Percentiles rank a stretch among this genome's conserved stretches.
Conservation (phyloP, 2,329 filamentous ascomycete genomes). For the Claviceps sp. region DNA sequence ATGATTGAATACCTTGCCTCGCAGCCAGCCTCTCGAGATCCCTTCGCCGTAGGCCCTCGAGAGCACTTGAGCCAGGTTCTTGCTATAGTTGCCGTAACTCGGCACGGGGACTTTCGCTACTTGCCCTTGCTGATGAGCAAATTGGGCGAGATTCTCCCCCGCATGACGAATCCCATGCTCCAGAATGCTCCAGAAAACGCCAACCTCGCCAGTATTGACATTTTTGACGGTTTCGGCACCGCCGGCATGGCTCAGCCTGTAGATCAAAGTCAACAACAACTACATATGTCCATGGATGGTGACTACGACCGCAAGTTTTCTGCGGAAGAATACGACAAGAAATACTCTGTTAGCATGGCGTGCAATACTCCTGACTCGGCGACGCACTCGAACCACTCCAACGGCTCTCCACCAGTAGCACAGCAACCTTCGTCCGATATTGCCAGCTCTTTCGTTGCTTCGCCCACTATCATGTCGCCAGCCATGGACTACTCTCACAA, state of each 20-base stretch:
- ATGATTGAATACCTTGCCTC: constrained; percentile 61
- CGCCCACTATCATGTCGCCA: constrained; percentile 40
- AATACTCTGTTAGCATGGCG: constrained; percentile 23
- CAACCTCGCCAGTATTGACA: constrained; percentile 41
- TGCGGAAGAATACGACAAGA: constrained; percentile 29
- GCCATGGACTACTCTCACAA: constrained; percentile 33
- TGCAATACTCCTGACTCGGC: constrained; percentile 21
- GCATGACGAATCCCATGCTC: constrained; percentile 45
- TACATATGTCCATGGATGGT: constrained; percentile 30
- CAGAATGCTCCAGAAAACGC: constrained; percentile 43
- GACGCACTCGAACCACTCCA: constrained; percentile 17
- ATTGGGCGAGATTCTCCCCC: constrained; percentile 57
- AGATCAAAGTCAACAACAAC: constrained; percentile 11
- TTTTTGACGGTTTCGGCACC: constrained; percentile 54
- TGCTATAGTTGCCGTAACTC: constrained; percentile 53
- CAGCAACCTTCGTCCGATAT: constrained; percentile 22
- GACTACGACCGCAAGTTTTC: constrained; percentile 35
- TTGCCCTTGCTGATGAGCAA: constrained; percentile 65
- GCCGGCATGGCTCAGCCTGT: constrained; percentile 45
- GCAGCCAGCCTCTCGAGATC: constrained; percentile 44
- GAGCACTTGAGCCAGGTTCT: constrained; percentile 62
- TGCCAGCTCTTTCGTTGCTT: constrained; percentile 37
- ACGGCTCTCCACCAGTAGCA: constrained; percentile 15
- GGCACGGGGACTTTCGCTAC: constrained; percentile 64
- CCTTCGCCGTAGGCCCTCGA: constrained; percentile 53